phyloP scores from a whole-genome alignment of 179 eudicot genomes.

The Spergularia azorica region DNA sequence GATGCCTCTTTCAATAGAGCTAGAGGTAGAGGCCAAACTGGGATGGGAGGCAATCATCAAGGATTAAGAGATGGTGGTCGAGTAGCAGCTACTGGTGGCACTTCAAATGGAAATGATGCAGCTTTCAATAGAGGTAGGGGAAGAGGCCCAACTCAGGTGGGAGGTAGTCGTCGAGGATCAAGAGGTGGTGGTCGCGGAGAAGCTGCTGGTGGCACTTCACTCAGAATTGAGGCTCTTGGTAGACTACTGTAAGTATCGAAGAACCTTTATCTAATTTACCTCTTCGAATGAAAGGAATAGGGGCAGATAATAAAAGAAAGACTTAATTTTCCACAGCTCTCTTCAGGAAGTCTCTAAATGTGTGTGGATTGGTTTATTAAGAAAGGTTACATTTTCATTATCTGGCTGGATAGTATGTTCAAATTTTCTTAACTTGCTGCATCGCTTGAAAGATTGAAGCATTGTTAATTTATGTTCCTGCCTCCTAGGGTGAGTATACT shows the following conservation, averaged over 20 bases:
- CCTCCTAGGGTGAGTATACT: constrained; percentile 64
- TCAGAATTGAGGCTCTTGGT: constrained; percentile 81
- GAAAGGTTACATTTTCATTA: background rate
- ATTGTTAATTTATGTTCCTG: constrained; percentile 1
- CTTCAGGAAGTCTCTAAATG: background rate
- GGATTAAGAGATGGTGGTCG: constrained; percentile 56
- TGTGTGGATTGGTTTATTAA: background rate
- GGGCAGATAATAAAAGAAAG: background rate
- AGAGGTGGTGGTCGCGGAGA: constrained; percentile 39
- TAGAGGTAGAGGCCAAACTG: constrained; percentile 46
- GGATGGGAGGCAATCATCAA: constrained; percentile 36
- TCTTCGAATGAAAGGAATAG: background rate
- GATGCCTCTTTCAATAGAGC: constrained; percentile 36
- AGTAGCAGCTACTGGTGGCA: constrained; percentile 29
- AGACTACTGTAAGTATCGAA: constrained; percentile 58
- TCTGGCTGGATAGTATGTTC: background rate
- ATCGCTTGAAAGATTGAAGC: background rate
- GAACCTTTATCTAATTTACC: background rate
- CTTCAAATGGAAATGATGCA: constrained; percentile 45
- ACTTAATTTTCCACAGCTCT: background rate
- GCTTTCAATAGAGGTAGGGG: too few species aligned
- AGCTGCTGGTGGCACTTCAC: constrained; percentile 36
- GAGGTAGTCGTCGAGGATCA: too few species aligned
- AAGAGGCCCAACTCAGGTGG: too few species aligned
- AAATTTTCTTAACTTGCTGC: background rate